Evolutionary conservation across 2,329 filamentous ascomycete species (phyloP).

Genomic region (Diaporthe nobilis): DNA sequence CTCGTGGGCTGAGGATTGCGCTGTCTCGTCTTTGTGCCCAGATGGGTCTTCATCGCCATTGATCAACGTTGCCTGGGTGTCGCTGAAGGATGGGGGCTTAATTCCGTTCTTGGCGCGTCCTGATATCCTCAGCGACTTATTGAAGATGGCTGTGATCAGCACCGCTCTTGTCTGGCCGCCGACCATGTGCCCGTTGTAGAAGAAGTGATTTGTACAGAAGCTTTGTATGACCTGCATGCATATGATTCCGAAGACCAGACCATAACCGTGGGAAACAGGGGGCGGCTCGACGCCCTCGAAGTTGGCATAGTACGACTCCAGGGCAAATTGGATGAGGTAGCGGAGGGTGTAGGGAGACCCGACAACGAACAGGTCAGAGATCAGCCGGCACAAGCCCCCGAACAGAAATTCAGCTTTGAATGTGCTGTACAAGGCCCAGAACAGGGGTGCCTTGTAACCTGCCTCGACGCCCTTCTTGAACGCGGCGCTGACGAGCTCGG

Average conservation of each 20-base stretch:
- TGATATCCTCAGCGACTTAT: constrained; percentile 92
- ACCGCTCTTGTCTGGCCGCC: constrained; percentile 87
- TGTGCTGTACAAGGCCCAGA: constrained; percentile 88
- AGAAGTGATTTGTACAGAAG: constrained; percentile 88
- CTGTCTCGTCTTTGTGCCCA: constrained; percentile 54
- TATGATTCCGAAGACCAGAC: constrained; percentile 86
- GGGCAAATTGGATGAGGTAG: constrained; percentile 88
- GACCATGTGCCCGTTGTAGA: constrained; percentile 92
- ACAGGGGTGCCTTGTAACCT: constrained; percentile 80
- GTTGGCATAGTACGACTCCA: constrained; percentile 80
- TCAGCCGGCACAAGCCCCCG: constrained; percentile 81
- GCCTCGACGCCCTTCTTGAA: constrained; percentile 77
- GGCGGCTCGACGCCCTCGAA: constrained; percentile 68
- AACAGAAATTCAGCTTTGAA: constrained; percentile 88
- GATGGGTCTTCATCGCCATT: constrained; percentile 58
- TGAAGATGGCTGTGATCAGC: constrained; percentile 88
- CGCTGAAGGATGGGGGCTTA: constrained; percentile 89
- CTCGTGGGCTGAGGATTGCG: constrained; percentile 60
- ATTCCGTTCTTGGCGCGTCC: constrained; percentile 88
- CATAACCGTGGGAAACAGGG: constrained; percentile 80
- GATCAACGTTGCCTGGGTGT: constrained; percentile 43
- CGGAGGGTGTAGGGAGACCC: constrained; percentile 87
- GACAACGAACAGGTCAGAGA: constrained; percentile 82
- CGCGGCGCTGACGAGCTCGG: constrained; percentile 73
- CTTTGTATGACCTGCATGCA: constrained; percentile 88